Conservation (phyloP, 2,329 filamentous ascomycete species). For the Fusarium cicatricum region DNA sequence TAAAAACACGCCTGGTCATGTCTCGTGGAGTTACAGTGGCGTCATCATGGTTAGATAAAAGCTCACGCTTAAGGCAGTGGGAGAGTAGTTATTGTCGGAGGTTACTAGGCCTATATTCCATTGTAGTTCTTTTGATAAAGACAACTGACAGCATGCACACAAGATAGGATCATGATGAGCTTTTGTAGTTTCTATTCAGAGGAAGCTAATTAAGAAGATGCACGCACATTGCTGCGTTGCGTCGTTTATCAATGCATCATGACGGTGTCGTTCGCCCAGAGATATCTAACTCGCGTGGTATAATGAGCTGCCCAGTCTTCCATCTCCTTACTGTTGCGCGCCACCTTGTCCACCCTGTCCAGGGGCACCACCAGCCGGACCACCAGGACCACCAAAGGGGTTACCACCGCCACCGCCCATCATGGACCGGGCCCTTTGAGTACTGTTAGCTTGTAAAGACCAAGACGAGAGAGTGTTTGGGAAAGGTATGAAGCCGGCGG, state of each 20-base stretch:
- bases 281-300: conserved; percentile 31
- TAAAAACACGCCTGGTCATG: neutral
- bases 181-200: conserved; percentile 35
- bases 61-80: neutral
- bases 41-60: conserved; percentile 18
- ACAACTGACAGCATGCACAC: neutral
- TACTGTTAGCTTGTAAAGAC: conserved; percentile 2
- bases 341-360: conserved; percentile 33
- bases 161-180: conserved; percentile 7
- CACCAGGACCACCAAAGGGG: conserved; percentile 42
- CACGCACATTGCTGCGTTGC: conserved; percentile 23
- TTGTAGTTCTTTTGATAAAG: neutral
- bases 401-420: conserved; percentile 50
- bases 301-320: conserved; percentile 29
- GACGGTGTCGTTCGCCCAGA: conserved; percentile 10
- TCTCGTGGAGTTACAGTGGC: neutral
- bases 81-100: neutral
- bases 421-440: conserved; percentile 55
- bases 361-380: conserved; percentile 6
- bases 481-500: neutral
- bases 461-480: neutral
- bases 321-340: conserved; percentile 35
- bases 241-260: conserved; percentile 36
- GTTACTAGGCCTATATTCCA: conserved; percentile 2
- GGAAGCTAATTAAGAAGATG: conserved; percentile 20